Evolutionary conservation across 768 basidiomycete genomes (phyloP).

Genomic region (Coprinopsis sp.): DNA sequence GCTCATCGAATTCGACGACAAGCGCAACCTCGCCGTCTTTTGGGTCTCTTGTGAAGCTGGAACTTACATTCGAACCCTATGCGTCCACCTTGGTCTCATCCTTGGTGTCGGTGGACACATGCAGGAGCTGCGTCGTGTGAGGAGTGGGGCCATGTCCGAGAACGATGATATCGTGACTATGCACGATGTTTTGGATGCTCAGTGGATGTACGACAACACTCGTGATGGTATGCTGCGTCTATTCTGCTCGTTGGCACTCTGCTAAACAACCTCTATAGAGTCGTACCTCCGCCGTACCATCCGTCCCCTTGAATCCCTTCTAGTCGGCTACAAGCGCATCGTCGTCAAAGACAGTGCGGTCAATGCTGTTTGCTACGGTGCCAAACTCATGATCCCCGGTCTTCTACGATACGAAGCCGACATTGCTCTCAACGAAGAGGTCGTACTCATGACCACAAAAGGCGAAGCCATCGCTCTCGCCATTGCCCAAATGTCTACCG

Average conservation of each 20-base stretch:
- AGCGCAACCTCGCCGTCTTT: constrained; percentile 94
- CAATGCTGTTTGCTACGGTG: constrained; percentile 98
- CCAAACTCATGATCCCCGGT: constrained; percentile 99
- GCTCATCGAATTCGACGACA: constrained; percentile 94
- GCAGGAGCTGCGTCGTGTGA: constrained; percentile 94
- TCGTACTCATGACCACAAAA: constrained; percentile 98
- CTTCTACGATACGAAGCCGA: constrained; percentile 94
- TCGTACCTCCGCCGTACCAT: constrained; percentile 94
- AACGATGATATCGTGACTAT: constrained; percentile 98
- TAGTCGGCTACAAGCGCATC: constrained; percentile 96
- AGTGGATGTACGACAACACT: constrained; percentile 97
- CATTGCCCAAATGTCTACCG: constrained; percentile 97
- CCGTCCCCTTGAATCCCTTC: constrained; percentile 87
- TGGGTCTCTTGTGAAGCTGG: constrained; percentile 99
- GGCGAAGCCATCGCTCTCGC: constrained; percentile 94
- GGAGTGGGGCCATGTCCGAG: constrained; percentile 95
- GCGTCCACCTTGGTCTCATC: constrained; percentile 92
- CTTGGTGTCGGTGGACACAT: constrained; percentile 99
- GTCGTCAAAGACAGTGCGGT: constrained; percentile 99
- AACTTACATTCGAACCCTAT: constrained; percentile 93
- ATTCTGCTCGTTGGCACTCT: not conserved
- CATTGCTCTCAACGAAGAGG: constrained; percentile 91
- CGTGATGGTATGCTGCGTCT: constrained; percentile 66
- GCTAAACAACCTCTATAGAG: constrained; percentile 44
- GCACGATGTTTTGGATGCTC: constrained; percentile 99